A percentile compares a stretch with the other conserved stretches of the same genome.
phyloP scores from a whole-genome alignment of 2,329 filamentous ascomycete species.

The Diaporthe destruens region DNA sequence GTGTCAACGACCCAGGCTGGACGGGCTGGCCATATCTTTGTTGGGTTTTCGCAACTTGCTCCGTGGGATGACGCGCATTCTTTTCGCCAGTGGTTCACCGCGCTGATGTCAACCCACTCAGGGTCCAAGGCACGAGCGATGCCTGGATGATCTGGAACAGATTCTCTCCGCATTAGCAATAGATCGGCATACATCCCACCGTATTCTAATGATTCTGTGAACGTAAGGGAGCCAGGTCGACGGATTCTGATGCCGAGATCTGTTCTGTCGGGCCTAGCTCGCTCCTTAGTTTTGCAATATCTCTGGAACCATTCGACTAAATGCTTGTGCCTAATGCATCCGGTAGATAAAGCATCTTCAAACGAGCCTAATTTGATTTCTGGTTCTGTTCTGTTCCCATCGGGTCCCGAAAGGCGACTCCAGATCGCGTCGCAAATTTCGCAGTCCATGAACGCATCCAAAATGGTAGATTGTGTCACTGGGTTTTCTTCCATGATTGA shows the following conservation, averaged over 20 bases:
- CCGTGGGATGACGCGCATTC: neutral
- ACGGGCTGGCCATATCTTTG: neutral
- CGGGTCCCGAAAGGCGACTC: neutral
- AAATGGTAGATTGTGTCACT: neutral
- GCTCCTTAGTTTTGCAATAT: neutral
- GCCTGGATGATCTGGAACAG: neutral
- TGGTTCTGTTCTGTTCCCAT: too few species aligned
- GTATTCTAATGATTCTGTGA: neutral
- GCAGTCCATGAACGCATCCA: neutral
- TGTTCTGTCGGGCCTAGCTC: neutral
- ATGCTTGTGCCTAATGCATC: neutral
- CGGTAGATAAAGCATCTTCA: neutral
- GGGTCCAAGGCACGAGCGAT: neutral
- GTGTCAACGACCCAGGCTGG: conserved; percentile 7
- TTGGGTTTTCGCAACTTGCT: neutral
- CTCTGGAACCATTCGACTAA: neutral
- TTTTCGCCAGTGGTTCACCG: neutral
- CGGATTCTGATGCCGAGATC: neutral
- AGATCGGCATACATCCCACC: neutral
- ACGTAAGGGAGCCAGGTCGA: neutral
- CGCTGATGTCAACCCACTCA: neutral
- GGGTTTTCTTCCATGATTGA: neutral
- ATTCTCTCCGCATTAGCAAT: neutral
- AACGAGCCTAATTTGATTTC: neutral
- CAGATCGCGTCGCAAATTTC: neutral